Evolutionary conservation across 2,329 filamentous ascomycete genomes (phyloP).

Genomic region (Fusarium liriodendri): DNA sequence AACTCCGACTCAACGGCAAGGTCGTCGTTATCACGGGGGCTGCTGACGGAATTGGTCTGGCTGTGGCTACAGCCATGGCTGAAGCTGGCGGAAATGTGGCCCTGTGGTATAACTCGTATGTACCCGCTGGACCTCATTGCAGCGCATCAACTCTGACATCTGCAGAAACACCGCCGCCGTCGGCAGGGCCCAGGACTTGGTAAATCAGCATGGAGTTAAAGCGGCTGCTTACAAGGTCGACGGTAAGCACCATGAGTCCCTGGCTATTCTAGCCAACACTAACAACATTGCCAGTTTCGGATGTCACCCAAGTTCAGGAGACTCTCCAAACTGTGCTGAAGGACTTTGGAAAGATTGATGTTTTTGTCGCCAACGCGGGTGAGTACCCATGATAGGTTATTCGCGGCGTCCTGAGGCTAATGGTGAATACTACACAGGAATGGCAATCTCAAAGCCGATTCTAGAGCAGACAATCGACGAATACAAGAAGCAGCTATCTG

Average conservation of each 20-base stretch:
- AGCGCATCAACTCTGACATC: conserved; percentile 12
- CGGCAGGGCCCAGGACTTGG: conserved; percentile 48
- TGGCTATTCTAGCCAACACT: not conserved
- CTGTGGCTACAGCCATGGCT: conserved; percentile 58
- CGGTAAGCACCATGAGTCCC: not conserved
- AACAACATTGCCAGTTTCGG: not conserved
- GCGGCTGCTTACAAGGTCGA: not conserved
- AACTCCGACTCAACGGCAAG: conserved; percentile 55
- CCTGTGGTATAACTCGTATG: conserved; percentile 40
- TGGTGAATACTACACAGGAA: not conserved
- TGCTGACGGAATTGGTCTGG: conserved; percentile 57
- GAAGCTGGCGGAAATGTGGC: conserved; percentile 57
- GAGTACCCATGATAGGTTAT: conserved; percentile 37
- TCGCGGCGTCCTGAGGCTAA: not conserved
- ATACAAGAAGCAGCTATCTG: conserved; percentile 62
- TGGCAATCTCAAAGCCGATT: conserved; percentile 60
- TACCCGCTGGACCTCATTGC: not conserved
- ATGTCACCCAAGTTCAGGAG: not conserved
- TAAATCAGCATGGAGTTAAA: conserved; percentile 49
- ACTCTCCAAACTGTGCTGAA: not conserved
- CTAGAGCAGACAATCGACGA: conserved; percentile 64
- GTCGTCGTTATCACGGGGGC: conserved; percentile 58
- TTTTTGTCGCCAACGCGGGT: conserved; percentile 42
- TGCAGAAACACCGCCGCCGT: conserved; percentile 50
- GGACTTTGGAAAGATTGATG: conserved; percentile 42